Percentiles rank a stretch among this genome's conserved stretches.
Evolutionary conservation across 129 eudicot species (phyloP).

Genomic region (Saussurea involucrata): DNA sequence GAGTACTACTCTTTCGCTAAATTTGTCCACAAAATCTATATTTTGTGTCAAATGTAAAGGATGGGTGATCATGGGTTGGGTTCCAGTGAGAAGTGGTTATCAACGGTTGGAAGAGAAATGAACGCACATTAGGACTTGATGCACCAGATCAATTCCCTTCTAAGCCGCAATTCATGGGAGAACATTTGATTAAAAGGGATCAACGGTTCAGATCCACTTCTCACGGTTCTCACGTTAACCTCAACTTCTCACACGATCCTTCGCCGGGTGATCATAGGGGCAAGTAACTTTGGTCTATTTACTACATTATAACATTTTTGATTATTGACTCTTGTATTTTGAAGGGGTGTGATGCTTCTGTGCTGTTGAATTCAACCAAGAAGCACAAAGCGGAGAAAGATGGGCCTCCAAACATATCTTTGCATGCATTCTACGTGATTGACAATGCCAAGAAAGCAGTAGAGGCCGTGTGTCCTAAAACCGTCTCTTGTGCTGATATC

Average conservation of each 20-base stretch:
- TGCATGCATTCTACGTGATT: conserved; percentile 84
- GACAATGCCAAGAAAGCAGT: conserved; percentile 63
- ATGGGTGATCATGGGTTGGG: not conserved
- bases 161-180: too few species aligned
- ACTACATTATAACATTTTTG: not conserved
- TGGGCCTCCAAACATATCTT: conserved; percentile 71
- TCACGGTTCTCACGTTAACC: too few species aligned
- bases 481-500: conserved; percentile 89
- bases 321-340: not conserved
- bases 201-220: too few species aligned
- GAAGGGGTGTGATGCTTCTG: conserved; percentile 90
- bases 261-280: not conserved
- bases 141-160: too few species aligned
- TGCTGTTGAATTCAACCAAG: conserved; percentile 49
- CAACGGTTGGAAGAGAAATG: too few species aligned
- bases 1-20: not conserved
- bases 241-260: too few species aligned
- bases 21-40: not conserved
- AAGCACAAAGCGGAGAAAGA: conserved; percentile 65
- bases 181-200: too few species aligned
- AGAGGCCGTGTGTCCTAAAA: conserved; percentile 74
- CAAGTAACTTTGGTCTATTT: not conserved
- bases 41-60: not conserved
- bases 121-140: too few species aligned
- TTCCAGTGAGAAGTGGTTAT: too few species aligned